Conservation (phyloP, 305 asterid species). For the Fraxinus nigra region DNA sequence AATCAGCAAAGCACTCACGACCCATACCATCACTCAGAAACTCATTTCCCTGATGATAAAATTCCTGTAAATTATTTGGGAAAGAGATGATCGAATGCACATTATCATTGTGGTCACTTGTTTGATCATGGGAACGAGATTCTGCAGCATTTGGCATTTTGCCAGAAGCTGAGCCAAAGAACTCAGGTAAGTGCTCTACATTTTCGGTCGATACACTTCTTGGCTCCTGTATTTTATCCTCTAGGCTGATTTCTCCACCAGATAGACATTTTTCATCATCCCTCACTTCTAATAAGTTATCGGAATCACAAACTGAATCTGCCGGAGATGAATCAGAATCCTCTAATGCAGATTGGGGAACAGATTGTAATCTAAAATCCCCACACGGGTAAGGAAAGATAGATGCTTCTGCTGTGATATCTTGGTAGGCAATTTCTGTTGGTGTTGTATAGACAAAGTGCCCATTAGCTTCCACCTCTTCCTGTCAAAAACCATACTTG, state of each 20-base stretch:
- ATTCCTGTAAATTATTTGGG: conserved; percentile 23
- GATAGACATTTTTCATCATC: conserved; percentile 29
- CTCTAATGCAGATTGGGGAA: conserved; percentile 30
- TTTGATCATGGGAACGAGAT: conserved; percentile 19
- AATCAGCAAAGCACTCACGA: neutral
- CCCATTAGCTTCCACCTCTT: conserved; percentile 38
- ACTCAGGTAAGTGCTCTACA: conserved; percentile 25
- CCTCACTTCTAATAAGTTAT: conserved; percentile 32
- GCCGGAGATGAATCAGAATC: conserved; percentile 34
- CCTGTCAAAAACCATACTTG: conserved; percentile 34
- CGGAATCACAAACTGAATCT: conserved; percentile 34
- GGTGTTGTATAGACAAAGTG: conserved; percentile 36
- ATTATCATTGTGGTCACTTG: conserved; percentile 19
- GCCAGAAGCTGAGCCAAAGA: conserved; percentile 27
- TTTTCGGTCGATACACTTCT: conserved; percentile 19
- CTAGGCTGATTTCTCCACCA: conserved; percentile 21
- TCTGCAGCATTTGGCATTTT: conserved; percentile 29
- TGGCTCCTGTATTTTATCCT: conserved; percentile 25
- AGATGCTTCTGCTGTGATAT: conserved; percentile 35
- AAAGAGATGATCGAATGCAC: conserved; percentile 17
- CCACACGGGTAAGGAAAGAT: conserved; percentile 41
- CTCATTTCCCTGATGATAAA: conserved; percentile 22
- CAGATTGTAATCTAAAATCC: conserved; percentile 34
- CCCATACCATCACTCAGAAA: conserved; percentile 9
- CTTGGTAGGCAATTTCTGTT: conserved; percentile 38